A percentile compares a stretch with the other conserved stretches of the same genome.
Evolutionary conservation across 1,284 basidiomycete genomes (phyloP).

Genomic region (Wallemia hederae): DNA sequence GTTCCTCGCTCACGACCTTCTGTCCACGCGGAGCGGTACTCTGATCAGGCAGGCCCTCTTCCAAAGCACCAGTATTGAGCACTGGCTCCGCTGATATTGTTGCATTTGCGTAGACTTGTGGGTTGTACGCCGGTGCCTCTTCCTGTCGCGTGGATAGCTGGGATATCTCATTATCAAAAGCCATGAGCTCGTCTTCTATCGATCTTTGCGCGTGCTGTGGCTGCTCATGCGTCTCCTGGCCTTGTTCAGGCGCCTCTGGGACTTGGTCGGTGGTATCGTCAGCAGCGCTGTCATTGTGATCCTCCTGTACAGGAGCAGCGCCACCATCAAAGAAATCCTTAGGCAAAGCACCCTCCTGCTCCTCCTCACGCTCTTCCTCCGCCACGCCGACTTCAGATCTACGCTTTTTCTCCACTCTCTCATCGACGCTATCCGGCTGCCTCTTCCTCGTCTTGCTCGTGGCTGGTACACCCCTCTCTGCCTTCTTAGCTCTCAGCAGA

Average conservation of each 20-base stretch:
- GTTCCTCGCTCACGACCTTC: background rate
- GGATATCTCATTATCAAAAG: background rate
- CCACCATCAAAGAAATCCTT: background rate
- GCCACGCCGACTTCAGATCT: background rate
- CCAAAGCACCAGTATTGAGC: background rate
- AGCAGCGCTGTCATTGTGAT: too few relatives aligned
- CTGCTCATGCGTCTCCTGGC: background rate
- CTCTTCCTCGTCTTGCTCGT: background rate
- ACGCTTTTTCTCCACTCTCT: background rate
- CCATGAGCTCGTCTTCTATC: background rate
- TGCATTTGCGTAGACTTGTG: background rate
- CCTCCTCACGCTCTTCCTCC: background rate
- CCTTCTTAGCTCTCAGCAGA: background rate
- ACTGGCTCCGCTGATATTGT: background rate
- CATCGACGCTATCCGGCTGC: background rate
- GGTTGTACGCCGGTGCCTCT: background rate
- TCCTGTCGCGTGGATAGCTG: background rate
- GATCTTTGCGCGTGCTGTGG: background rate
- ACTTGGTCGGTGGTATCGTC: background rate
- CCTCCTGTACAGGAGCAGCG: background rate
- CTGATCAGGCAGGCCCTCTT: background rate
- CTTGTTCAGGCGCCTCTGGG: too few relatives aligned
- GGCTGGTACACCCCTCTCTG: background rate
- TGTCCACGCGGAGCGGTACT: background rate
- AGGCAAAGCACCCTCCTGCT: too few relatives aligned